Base-by-base conservation (phyloP, 306 rosid genomes). In the Fragaria iinumae region DNA sequence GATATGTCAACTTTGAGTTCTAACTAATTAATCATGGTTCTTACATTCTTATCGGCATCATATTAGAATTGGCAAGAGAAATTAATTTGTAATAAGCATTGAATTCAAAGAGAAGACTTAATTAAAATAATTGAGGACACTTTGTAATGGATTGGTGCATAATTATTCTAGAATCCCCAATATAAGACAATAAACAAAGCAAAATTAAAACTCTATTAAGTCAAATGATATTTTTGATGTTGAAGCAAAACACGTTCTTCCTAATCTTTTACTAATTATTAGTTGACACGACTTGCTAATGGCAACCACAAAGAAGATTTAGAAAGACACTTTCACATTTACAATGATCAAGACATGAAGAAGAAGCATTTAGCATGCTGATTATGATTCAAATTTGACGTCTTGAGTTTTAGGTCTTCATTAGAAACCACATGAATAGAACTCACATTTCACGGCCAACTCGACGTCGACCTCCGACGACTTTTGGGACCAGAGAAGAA, bases 321-420 rank as follows among this genome's bases (percentile, higher is more conserved):
- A 65, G 4, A 67, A 9, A 12, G 17, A 67, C 0, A 7, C 65
- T 23, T 55, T 17, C 81, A 69, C 16, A 2, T 38, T 41, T 12
- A 25, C 6, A 23, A 18, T 25, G 39, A 66, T 6, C 41, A 29
- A 39, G 60, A 78, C 38, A 49, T n/a, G 27, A 14, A 50, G 56
- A 52, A 50, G 57, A 6, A 14, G 65, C 44, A 4, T 48, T 71
- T 47, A 60, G 55, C 77, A 12, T 11, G 76, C n/a, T 69, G 63
- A 81, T 43, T 14, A 25, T 21, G 64, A 78, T 44, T 38, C 41
- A 38, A 38, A 38, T 32, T 47, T 20, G 20, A n/a, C 7, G 32
- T 41, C 44, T 36, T 27, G 14, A 17, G 7, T 38, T 38, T 21
- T 18, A 43, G 12, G 27, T 3, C 68, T 57, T 39, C 9, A 7